A percentile compares a stretch with the other conserved stretches of the same genome.
These are phyloP conservation scores for Hylodesmum podocarpum DNA, from an alignment of 306 rosid species.

Conservation along the genomic window DNA sequence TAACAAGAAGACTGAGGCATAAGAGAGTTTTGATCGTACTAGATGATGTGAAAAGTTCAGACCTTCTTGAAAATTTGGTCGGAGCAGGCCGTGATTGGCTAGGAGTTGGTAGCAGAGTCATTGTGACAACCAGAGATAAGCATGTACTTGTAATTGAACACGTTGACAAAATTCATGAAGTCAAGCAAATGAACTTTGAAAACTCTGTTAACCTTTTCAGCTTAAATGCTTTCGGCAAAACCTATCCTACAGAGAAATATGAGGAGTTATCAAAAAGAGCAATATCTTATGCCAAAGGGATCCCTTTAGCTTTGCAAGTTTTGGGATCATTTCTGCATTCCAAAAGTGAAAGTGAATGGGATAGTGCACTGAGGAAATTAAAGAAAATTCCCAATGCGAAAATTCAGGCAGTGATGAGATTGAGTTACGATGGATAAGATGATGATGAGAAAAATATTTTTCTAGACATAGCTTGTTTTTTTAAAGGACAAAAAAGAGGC, in stretches of 20 bases:
- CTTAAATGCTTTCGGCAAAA: no score
- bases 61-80: background rate
- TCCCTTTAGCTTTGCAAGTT: no score
- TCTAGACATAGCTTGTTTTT: conserved; percentile 17
- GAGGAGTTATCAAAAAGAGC: no score
- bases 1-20: no score
- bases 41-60: background rate
- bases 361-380: no score
- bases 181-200: background rate
- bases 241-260: no score
- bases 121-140: conserved; percentile 16
- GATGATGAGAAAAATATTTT: background rate
- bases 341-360: no score
- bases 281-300: no score
- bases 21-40: conserved; percentile 20
- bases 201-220: background rate
- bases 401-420: no score
- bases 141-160: background rate
- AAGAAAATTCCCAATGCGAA: no score
- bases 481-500: background rate
- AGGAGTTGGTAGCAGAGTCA: conserved; percentile 4
- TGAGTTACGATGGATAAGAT: background rate
- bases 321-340: no score
- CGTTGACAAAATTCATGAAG: background rate
- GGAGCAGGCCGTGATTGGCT: background rate